A percentile compares a stretch with the other conserved stretches of the same genome.
Conservation (phyloP, 1,139 yeast species). For the Blastobotrys persicus region DNA sequence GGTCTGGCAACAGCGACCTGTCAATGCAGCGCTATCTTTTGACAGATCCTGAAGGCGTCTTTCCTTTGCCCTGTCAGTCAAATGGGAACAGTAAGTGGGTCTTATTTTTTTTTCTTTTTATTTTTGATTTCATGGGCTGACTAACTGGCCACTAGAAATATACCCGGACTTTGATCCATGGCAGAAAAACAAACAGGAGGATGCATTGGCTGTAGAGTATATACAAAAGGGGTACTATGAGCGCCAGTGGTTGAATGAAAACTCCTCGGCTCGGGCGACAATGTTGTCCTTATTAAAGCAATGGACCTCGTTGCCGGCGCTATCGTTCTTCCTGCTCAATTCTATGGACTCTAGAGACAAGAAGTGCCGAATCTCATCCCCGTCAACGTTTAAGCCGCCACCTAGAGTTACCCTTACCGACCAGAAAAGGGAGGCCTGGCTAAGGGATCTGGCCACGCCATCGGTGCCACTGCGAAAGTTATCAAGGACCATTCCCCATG, state of each 20-base stretch:
- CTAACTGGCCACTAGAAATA: too few species aligned
- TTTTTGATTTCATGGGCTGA: too few species aligned
- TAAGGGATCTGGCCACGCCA: constrained; percentile 70
- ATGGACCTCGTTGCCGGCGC: constrained; percentile 58
- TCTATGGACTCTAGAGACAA: constrained; percentile 66
- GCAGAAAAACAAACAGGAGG: constrained; percentile 55
- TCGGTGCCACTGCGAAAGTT: constrained; percentile 62
- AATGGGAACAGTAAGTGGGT: constrained; percentile 9
- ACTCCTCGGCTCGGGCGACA: constrained; percentile 29
- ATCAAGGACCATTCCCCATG: constrained; percentile 86
- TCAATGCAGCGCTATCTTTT: constrained; percentile 12
- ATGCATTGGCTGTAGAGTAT: constrained; percentile 47
- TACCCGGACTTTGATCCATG: constrained; percentile 83
- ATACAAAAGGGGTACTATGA: constrained; percentile 60
- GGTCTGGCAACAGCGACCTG: constrained; percentile 7
- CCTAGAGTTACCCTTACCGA: constrained; percentile 88
- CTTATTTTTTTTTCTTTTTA: too few species aligned
- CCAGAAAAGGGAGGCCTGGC: constrained; percentile 80
- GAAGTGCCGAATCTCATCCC: constrained; percentile 57
- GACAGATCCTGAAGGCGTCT: constrained; percentile 14
- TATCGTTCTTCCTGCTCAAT: constrained; percentile 58
- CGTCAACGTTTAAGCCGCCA: constrained; percentile 67
- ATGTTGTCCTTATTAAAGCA: constrained; percentile 38
- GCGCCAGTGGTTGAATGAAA: constrained; percentile 56
- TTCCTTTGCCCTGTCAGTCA: constrained; percentile 17